Base-by-base conservation (phyloP, 805 yeast genomes). In the Ogataea pignaliae region DNA sequence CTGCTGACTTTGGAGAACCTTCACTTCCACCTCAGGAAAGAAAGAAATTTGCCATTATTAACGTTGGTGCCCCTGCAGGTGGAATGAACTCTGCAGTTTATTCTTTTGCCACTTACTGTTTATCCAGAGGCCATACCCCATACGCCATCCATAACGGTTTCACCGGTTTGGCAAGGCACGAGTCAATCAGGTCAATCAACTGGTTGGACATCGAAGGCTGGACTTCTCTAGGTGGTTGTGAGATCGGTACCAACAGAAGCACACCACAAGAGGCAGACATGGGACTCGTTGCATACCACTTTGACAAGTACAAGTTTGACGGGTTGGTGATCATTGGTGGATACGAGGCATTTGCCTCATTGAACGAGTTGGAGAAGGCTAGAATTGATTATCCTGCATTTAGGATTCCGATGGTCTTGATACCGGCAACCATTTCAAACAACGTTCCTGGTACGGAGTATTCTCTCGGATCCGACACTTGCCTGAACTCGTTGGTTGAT, bases 381-480 rank as follows among this genome's bases (percentile, higher is more conserved):
- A 79, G 97, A 65, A 53, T 63, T 13, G 70, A 79, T 46, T 93
- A 88, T 69, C 98, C 99, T 36, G 81, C 91, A 28, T 87, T 93
- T 71, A 81, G 91, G 66, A 89, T 93, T 53, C 99, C 99, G 50
- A 83, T 91, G 87, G 85, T 87, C 35, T 79, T 88, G 55, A 75
- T 93, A 53, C 99, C 99, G 10, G 91, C 98, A 2, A 93, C 99
- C 2, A 88, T 93, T 52, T 89, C 97, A 14, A 93, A 93, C 70
- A 93, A 93, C 57, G 98, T 93, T 40, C 99, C 99, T n/a, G 99
- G 99, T 47, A 85, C 98, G 2, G 97, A 93, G 67, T 89, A 89
- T 66, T 89, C 97, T 0, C 69, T 93, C 46, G 99, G 99, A 46
- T 76, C 89, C 11, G 99, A 93, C 64, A 93, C 99, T 10, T 95